Evolutionary conservation across 2,329 filamentous ascomycete species (phyloP).

Genomic region (Hypoxylon sp.): DNA sequence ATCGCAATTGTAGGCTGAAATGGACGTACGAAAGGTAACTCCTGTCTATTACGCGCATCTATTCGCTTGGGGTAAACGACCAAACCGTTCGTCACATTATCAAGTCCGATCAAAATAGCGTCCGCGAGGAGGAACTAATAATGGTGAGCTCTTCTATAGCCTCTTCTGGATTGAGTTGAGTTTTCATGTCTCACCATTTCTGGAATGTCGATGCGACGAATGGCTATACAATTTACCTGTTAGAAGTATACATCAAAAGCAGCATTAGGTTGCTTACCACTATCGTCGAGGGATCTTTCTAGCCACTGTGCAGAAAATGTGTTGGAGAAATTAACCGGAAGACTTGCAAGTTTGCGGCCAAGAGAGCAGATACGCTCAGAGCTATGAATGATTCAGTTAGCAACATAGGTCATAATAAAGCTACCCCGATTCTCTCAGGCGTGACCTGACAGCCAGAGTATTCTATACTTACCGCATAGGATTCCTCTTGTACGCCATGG

Average conservation of each 20-base stretch:
- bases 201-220: slow-evolving; percentile 70
- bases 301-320: slow-evolving; percentile 83
- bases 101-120: slow-evolving; percentile 75
- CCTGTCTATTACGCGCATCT: slow-evolving; percentile 68
- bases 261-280: slow-evolving; percentile 64
- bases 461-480: slow-evolving; percentile 44
- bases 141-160: slow-evolving; percentile 5
- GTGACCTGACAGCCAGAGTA: neutral
- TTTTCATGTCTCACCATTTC: slow-evolving; percentile 60
- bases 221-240: slow-evolving; percentile 26
- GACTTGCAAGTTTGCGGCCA: slow-evolving; percentile 54
- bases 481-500: slow-evolving; percentile 49
- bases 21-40: slow-evolving; percentile 67
- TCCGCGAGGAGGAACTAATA: slow-evolving; percentile 74
- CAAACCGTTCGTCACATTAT: slow-evolving; percentile 78
- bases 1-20: neutral
- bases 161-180: neutral
- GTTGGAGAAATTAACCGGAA: slow-evolving; percentile 66
- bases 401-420: neutral
- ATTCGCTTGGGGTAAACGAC: slow-evolving; percentile 87
- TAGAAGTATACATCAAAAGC: neutral
- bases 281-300: slow-evolving; percentile 84
- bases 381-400: slow-evolving; percentile 43
- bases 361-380: slow-evolving; percentile 56
- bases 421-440: neutral